Conservation (phyloP, 805 yeast genomes). For the Suhomyces faveliae region DNA sequence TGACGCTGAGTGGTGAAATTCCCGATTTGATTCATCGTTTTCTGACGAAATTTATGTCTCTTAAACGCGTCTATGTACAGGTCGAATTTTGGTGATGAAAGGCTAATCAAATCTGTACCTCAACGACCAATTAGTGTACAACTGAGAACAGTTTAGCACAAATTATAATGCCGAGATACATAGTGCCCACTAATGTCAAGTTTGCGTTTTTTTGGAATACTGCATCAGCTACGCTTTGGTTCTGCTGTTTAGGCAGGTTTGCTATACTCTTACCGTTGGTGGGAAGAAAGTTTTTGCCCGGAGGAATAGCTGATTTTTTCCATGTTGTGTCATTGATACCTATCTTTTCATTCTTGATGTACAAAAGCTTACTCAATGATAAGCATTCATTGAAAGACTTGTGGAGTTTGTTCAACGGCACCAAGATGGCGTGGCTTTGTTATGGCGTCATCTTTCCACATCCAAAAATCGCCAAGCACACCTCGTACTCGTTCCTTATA, state of each 20-base stretch:
- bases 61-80: not conserved
- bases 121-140: not conserved
- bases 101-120: not conserved
- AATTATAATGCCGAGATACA: not conserved
- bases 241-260: slow-evolving; percentile 49
- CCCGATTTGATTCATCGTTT: not conserved
- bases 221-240: slow-evolving; percentile 45
- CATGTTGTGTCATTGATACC: slow-evolving; percentile 40
- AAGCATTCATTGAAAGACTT: slow-evolving; percentile 15
- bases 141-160: not conserved
- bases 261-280: slow-evolving; percentile 58
- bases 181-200: slow-evolving; percentile 28
- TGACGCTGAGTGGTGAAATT: not conserved
- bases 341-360: slow-evolving; percentile 19
- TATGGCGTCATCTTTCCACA: slow-evolving; percentile 42
- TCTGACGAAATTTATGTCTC: not conserved
- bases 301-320: slow-evolving; percentile 69
- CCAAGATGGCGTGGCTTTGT: slow-evolving; percentile 38
- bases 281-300: slow-evolving; percentile 64
- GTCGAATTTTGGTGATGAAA: not conserved
- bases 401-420: slow-evolving; percentile 29
- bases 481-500: slow-evolving; percentile 39
- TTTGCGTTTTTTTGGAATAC: slow-evolving; percentile 34
- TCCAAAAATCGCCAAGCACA: slow-evolving; percentile 42
- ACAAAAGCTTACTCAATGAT: slow-evolving; percentile 15